phyloP scores from a whole-genome alignment of 208 protist genomes.

The Vickermania spadyakhi region DNA sequence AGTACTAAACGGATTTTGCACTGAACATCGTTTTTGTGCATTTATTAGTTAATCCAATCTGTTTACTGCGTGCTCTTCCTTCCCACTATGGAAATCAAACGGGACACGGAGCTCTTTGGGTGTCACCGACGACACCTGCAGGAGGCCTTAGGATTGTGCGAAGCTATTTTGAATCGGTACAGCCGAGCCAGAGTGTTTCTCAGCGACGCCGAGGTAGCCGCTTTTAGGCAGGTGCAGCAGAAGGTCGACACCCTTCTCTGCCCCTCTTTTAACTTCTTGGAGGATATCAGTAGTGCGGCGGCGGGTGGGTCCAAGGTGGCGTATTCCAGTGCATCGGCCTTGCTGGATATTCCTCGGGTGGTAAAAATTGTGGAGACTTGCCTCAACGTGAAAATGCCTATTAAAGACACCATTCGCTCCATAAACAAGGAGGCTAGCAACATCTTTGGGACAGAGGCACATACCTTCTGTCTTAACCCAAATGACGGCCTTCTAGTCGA shows the following conservation, averaged over 20 bases:
- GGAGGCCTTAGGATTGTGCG: constrained; percentile 54
- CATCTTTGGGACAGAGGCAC: constrained; percentile 1
- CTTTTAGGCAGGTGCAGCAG: constrained; percentile 14
- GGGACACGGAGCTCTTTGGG: background rate
- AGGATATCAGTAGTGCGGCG: background rate
- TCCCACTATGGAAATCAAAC: background rate
- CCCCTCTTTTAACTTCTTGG: background rate
- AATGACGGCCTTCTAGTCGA: constrained; percentile 14
- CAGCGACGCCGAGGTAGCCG: constrained; percentile 32
- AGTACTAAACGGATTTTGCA: background rate
- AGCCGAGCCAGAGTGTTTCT: constrained; percentile 28
- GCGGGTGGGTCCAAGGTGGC: background rate
- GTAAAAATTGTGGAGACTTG: background rate
- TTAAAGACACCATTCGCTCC: background rate
- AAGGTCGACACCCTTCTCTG: constrained; percentile 12
- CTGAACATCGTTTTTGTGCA: background rate
- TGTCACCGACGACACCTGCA: constrained; percentile 39
- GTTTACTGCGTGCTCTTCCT: background rate
- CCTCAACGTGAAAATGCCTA: background rate
- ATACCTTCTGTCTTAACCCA: constrained; percentile 15
- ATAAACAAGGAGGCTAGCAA: constrained; percentile 12
- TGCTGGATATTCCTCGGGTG: background rate
- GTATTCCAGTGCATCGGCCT: background rate
- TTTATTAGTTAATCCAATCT: background rate
- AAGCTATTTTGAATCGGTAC: constrained; percentile 69